Evolutionary conservation across 805 yeast species (phyloP), one percentile per base, ranked within the genome.

Genomic region (Saccharomycopsis javanensis): DNA sequence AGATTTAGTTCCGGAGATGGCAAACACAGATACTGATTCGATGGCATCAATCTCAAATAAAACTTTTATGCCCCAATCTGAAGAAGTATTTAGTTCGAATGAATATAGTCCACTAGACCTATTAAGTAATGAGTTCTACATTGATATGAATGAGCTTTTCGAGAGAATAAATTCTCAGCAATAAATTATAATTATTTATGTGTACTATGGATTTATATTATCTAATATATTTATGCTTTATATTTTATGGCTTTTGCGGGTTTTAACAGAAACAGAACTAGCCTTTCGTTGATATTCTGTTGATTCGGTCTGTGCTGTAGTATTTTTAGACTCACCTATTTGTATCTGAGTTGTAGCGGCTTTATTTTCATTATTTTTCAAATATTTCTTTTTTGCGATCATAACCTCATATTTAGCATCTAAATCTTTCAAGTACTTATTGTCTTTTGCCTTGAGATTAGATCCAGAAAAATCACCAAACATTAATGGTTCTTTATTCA

Each of bases 101-200:
- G 50, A 51, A 13, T 58, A 52, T 37, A 45, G 56, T 33, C 58
- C 61, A 1, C 53, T 58, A 54, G 46, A 58, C 28, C 30, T 58
- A 42, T 37, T 53, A 15, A 27, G 25, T n/a, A 56, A 55, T 15
- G 61, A 58, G 15, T 58, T 58, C 30, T 52, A 58, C 35, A 58
- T 58, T 50, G 59, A 58, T 51, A 51, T 58, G 38, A 50, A 58
- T 16, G 61, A 55, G 15, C 28, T 55, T n/a, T 54, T 58, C n/a
- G 50, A 53, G 25, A 55, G 51, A 37, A 51, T 57, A 13, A 57
- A 42, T 20, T 45, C 57, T 31, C 37, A 42, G 13, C 53, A 33
- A 50, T 30, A 13, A 18, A 11, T 7, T 20, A 42, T 6, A 16
- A 35, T 20, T 10, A 42, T 10, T 23, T 8, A 42, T 42, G 25